Evolutionary conservation across 306 rosid species (phyloP).

Genomic region (Phaseolus lunatus): DNA sequence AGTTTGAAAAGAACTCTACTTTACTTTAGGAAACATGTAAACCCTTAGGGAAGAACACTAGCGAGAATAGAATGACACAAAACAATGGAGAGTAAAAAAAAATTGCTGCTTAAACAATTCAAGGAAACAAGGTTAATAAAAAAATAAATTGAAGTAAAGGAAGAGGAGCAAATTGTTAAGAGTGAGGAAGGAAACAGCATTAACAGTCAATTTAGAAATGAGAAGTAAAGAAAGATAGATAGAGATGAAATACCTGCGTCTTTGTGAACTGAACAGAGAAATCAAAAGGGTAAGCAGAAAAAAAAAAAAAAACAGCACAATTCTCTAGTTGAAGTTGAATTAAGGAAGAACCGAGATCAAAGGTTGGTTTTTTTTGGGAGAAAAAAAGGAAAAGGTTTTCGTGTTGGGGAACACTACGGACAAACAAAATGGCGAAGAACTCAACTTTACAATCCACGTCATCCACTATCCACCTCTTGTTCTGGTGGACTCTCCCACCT

Average conservation of each 20-base stretch:
- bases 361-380: neutral
- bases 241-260: neutral
- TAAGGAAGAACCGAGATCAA: neutral
- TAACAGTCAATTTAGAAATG: neutral
- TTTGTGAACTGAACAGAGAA: neutral
- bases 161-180: neutral
- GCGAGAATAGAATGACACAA: neutral
- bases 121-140: no score
- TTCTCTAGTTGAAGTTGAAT: neutral
- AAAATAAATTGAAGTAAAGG: no score
- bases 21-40: neutral
- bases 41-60: neutral
- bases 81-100: neutral
- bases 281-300: neutral
- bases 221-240: neutral
- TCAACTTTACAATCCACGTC: neutral
- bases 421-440: constrained; percentile 19
- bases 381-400: neutral
- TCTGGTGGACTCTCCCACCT: no score
- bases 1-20: neutral
- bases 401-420: constrained; percentile 2
- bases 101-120: neutral
- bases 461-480: no score
- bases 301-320: neutral
- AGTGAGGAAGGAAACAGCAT: neutral